Base-by-base conservation (phyloP, 2,329 filamentous ascomycete genomes). In the Tolypocladium capitatum region DNA sequence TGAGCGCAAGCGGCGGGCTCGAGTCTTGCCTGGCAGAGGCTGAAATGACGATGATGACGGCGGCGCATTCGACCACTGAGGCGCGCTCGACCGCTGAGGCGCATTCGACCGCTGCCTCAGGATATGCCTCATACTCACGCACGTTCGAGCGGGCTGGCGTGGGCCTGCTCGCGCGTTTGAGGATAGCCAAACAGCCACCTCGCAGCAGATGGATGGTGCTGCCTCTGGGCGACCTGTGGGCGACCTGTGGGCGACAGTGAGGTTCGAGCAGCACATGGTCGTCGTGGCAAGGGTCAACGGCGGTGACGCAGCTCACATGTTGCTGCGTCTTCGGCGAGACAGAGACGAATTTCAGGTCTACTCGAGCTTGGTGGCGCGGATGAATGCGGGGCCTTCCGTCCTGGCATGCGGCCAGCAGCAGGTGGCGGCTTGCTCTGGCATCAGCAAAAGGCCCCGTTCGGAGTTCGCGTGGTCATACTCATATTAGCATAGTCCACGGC, bases 71-170 rank as follows among this genome's bases (percentile, higher is more conserved):
- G 38, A 18, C 38, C 38, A 16, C 38, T 24, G 38, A 41, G 38
- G 38, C 38, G 38, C 38, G 7, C 18, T 41, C 13, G 38, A 18
- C 38, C 38, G 24, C 38, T 24, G 38, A 41, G 38, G 38, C 38
- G 38, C 38, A 11, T 28, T 41, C 13, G 38, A 18, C 38, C 38
- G 24, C 38, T 24, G 38, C 38, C 30, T 42, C 38, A 28, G 38
- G 38, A 42, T 42, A 42, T 42, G 38, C 38, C 38, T 42, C 38
- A 42, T 42, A 42, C 24, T n/a, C n/a, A n/a, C n/a, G n/a, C n/a
- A n/a, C 24, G 24, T 28, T 42, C 38, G 24, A 42, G 38, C 28
- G 30, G 38, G 24, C 4, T 16, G 38, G 38, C 38, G 24, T 42
- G 24, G 38, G 6, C 24, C 24, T 30, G 38, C 16, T n/a, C 16